These are phyloP conservation scores for Maudiozyma turicensis DNA, from an alignment of 805 yeast genomes.

Conservation along the genomic window DNA sequence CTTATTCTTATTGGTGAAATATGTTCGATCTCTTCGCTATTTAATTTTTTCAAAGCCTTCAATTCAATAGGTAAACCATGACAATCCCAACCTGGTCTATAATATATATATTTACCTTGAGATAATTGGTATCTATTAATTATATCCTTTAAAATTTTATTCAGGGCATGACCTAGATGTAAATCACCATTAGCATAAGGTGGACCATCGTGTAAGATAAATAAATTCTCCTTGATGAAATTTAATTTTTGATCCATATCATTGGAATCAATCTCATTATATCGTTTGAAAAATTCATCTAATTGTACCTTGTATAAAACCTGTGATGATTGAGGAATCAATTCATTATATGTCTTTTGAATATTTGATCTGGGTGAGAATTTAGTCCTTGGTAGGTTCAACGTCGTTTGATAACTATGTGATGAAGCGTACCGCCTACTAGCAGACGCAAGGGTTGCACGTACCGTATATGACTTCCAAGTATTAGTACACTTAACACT, in stretches of 20 bases:
- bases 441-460: background rate
- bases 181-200: conserved; percentile 96
- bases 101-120: conserved; percentile 52
- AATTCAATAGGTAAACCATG: conserved; percentile 96
- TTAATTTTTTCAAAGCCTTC: conserved; percentile 54
- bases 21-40: conserved; percentile 26
- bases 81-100: conserved; percentile 97
- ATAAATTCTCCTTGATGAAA: conserved; percentile 33
- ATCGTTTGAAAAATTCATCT: conserved; percentile 11
- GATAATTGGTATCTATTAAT: conserved; percentile 62
- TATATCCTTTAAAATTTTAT: conserved; percentile 82
- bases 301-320: conserved; percentile 60
- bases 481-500: no score
- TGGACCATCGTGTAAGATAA: conserved; percentile 90
- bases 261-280: conserved; percentile 5
- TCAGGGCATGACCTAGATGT: conserved; percentile 87
- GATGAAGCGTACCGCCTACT: conserved; percentile 1
- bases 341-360: conserved; percentile 33
- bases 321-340: conserved; percentile 45
- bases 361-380: conserved; percentile 55
- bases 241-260: conserved; percentile 15
- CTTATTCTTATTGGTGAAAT: conserved; percentile 45
- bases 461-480: no score
- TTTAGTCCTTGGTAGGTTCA: conserved; percentile 56
- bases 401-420: conserved; percentile 40